Percentiles rank a stretch among this genome's conserved stretches.
Evolutionary conservation across 306 rosid species (phyloP).

Genomic region (Gynostemma pentaphyllum): DNA sequence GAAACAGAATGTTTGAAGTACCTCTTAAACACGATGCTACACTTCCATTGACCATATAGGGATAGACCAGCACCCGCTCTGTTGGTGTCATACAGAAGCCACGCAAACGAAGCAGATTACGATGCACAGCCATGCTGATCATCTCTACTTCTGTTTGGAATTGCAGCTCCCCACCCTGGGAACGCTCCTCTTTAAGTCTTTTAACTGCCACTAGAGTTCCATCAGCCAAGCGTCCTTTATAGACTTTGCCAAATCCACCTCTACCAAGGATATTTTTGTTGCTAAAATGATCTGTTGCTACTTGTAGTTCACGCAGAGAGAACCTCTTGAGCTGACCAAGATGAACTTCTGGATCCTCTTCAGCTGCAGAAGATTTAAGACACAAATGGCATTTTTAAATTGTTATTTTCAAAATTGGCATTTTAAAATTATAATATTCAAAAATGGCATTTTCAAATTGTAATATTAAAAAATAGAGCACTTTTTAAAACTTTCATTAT

Average conservation of each 20-base stretch:
- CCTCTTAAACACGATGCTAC: conserved; percentile 96
- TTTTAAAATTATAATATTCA: too few species aligned
- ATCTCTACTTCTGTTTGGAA: conserved; percentile 94
- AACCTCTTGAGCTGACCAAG: conserved; percentile 86
- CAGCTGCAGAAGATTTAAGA: conserved; percentile 40
- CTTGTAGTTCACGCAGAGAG: conserved; percentile 87
- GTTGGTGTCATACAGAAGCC: conserved; percentile 99
- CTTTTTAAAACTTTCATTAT: too few species aligned
- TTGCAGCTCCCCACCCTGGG: conserved; percentile 85
- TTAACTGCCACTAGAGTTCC: conserved; percentile 88
- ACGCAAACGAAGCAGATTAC: conserved; percentile 79
- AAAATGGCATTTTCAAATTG: too few species aligned
- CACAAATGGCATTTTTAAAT: too few species aligned
- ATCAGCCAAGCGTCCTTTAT: conserved; percentile 88
- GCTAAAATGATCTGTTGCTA: conserved; percentile 81
- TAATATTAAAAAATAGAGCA: too few species aligned
- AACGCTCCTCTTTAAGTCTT: conserved; percentile 84
- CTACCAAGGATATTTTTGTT: conserved; percentile 68
- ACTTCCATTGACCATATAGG: conserved; percentile 88
- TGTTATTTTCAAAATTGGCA: too few species aligned
- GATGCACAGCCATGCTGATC: conserved; percentile 98
- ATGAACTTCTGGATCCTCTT: conserved; percentile 97
- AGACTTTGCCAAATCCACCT: conserved; percentile 97
- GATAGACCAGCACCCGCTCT: conserved; percentile 90
- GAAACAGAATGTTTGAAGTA: conserved; percentile 8